A percentile compares a stretch with the other conserved stretches of the same genome.
phyloP scores from a whole-genome alignment of 305 asterid species.

The Euphrasia arctica region DNA sequence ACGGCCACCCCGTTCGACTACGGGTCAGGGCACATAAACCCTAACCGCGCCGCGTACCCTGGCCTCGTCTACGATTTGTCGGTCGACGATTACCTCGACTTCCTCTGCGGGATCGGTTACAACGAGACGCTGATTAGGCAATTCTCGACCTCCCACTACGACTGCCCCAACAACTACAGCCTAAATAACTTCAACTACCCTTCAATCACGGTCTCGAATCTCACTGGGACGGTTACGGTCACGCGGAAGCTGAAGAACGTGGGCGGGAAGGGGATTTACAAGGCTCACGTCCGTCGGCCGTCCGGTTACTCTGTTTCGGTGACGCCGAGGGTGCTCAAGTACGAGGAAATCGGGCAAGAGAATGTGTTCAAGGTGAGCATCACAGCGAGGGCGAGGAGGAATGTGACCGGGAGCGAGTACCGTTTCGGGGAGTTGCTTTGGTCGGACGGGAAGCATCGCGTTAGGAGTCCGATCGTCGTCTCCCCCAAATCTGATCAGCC shows the following conservation, averaged over 20 bases:
- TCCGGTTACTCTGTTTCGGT: slow-evolving; percentile 32
- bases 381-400: neutral
- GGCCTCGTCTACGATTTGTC: slow-evolving; percentile 72
- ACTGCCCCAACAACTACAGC: slow-evolving; percentile 41
- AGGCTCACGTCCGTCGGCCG: slow-evolving; percentile 35
- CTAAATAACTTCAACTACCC: slow-evolving; percentile 65
- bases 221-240: slow-evolving; percentile 29
- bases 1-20: slow-evolving; percentile 41
- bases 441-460: slow-evolving; percentile 57
- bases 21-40: slow-evolving; percentile 65
- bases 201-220: slow-evolving; percentile 36
- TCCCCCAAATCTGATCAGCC: no score
- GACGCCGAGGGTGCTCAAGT: slow-evolving; percentile 35
- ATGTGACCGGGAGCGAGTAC: neutral
- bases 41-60: slow-evolving; percentile 68
- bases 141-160: slow-evolving; percentile 25
- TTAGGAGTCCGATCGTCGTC: slow-evolving; percentile 36
- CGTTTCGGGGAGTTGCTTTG: slow-evolving; percentile 53
- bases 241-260: slow-evolving; percentile 57
- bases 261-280: slow-evolving; percentile 48
- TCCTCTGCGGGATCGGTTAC: slow-evolving; percentile 64
- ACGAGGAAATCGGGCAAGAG: slow-evolving; percentile 54
- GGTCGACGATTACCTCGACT: slow-evolving; percentile 45
- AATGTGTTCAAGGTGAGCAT: slow-evolving; percentile 45
- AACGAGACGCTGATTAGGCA: slow-evolving; percentile 26